Evolutionary conservation across 495 filamentous ascomycete species (phyloP), one percentile per base, ranked within the genome.

Genomic region (Neurospora sp.): DNA sequence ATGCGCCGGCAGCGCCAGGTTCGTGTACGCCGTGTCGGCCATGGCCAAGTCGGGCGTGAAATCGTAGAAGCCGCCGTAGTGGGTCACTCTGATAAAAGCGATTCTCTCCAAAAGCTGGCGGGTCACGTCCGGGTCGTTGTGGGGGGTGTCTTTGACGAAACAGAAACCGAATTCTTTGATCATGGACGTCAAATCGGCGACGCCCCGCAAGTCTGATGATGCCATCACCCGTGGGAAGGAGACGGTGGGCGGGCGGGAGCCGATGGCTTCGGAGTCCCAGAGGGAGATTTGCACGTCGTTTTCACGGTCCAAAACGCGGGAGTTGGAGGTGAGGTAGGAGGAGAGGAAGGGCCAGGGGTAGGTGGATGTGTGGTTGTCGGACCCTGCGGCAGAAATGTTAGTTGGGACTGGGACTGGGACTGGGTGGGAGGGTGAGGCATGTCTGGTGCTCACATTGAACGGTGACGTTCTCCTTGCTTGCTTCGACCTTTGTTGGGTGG

Each of bases 1-100:
- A 78, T 98, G 95, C 9, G 90, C 89, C 35, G 85, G 86, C 0
- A 98, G 85, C 8, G 88, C 87, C 70, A 94, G 83, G 72, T 87
- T 91, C 16, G 94, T 97, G 81, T 97, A 98, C n/a, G 95, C 95
- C 6, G 91, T 97, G 78, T 98, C 95, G 79, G 93, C 94, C 78
- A 88, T 91, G 31, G 92, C 88, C 20, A 97, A 87, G 79, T 97
- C 92, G 40, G 94, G 89, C 1, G 91, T 94, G 80, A 98, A 97
- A 81, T 97, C 93, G 86, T 94, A 98, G 83, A 98, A 97, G 37
- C 92, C 94, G 74, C 93, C 95, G 78, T 98, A 98, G 78, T 98
- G 95, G 0, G 95, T 98, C 46, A 88, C 80, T 12, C 93, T 87
- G 76, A 98, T 93, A 74, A 93, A 92, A 10, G 92, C 87, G 70